Conservation (phyloP, 352 stramenopile genomes). For the Pythium phragmitis region DNA sequence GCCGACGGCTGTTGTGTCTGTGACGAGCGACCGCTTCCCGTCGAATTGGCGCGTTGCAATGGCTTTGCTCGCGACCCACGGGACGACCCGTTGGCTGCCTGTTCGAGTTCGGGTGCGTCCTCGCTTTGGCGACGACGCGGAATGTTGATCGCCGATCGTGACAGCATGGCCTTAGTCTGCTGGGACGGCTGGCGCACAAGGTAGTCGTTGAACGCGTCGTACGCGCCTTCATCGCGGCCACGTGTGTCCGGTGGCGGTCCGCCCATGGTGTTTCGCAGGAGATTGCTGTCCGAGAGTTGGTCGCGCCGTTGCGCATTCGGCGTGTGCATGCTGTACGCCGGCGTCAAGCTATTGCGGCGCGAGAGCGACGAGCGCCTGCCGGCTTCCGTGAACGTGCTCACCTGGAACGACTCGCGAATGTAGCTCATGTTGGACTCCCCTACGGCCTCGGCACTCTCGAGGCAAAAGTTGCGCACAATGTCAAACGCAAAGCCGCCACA, state of each 20-base stretch:
- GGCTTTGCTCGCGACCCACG: background rate
- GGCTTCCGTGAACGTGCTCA: constrained; percentile 52
- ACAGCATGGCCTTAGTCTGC: constrained; percentile 35
- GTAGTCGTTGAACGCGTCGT: constrained; percentile 81
- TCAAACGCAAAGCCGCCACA: constrained; percentile 82
- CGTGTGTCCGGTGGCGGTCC: background rate
- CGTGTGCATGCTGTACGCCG: constrained; percentile 34
- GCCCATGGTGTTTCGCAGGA: constrained; percentile 15
- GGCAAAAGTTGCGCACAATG: constrained; percentile 75
- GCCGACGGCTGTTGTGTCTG: background rate
- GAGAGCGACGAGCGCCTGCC: constrained; percentile 28
- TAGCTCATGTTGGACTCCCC: constrained; percentile 62
- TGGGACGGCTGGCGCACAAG: constrained; percentile 49
- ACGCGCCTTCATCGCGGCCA: constrained; percentile 34
- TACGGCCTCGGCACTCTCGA: constrained; percentile 54
- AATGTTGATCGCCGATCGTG: constrained; percentile 23
- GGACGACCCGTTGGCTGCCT: background rate
- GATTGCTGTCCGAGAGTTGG: constrained; percentile 4
- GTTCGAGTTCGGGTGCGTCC: background rate
- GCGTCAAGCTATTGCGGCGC: constrained; percentile 57
- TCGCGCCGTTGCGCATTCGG: constrained; percentile 29
- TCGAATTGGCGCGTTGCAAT: constrained; percentile 1
- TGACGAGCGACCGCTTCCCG: background rate
- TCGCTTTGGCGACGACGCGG: constrained; percentile 2
- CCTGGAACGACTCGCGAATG: constrained; percentile 62